Evolutionary conservation across 2,329 filamentous ascomycete genomes (phyloP).

Genomic region (Cytospora piceae): DNA sequence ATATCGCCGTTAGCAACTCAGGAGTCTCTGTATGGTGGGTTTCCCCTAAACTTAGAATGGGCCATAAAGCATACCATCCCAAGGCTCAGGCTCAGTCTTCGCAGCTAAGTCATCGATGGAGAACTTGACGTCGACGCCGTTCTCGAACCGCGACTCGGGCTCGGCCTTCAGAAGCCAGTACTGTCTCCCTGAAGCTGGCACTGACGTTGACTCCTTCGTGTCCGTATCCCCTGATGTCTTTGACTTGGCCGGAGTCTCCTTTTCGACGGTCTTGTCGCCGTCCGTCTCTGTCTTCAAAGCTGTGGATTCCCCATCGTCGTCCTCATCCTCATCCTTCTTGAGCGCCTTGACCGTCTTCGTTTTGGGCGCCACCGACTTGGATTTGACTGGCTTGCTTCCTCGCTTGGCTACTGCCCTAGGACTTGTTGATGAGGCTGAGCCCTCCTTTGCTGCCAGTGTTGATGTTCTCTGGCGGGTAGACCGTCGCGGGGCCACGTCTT

Average conservation of each 20-base stretch:
- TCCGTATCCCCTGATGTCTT: not conserved
- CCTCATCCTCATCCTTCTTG: not conserved
- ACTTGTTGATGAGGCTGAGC: not conserved
- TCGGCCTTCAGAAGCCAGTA: slow-evolving; percentile 90
- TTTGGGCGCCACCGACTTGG: not conserved
- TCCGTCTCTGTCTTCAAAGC: not conserved
- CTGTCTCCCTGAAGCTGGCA: slow-evolving; percentile 33
- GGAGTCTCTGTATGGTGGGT: slow-evolving; percentile 39
- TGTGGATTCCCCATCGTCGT: not conserved
- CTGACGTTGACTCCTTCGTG: slow-evolving; percentile 1
- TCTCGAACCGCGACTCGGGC: slow-evolving; percentile 83
- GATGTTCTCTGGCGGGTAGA: slow-evolving; percentile 29
- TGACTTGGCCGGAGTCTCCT: not conserved
- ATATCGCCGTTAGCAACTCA: slow-evolving; percentile 29
- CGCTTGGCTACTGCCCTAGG: not conserved
- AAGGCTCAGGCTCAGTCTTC: slow-evolving; percentile 78
- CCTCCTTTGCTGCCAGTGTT: not conserved
- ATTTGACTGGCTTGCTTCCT: not conserved
- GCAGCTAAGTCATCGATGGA: slow-evolving; percentile 87
- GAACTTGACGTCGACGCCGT: slow-evolving; percentile 87
- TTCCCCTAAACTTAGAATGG: slow-evolving; percentile 22
- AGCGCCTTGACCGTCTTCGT: not conserved
- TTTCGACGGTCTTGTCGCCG: not conserved
- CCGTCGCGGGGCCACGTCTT: slow-evolving; percentile 21
- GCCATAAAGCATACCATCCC: slow-evolving; percentile 71